Evolutionary conservation across 2,329 filamentous ascomycete genomes (phyloP).

Genomic region (Zelopaecilomyces penicillatus): DNA sequence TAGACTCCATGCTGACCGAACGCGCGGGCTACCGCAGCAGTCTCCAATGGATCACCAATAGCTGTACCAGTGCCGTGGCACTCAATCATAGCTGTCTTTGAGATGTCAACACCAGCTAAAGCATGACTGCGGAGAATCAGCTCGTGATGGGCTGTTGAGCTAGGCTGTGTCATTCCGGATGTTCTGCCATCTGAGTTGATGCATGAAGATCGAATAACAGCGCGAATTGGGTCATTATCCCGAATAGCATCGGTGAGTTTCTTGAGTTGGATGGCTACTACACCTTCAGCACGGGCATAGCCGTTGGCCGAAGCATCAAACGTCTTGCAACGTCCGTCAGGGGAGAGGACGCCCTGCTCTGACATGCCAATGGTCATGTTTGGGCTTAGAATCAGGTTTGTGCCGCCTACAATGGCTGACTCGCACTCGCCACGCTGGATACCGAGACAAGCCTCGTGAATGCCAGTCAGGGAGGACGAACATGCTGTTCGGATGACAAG

Average conservation of each 20-base stretch:
- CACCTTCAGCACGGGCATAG: conserved; percentile 39
- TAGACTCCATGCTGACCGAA: conserved; percentile 21
- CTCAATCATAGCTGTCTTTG: conserved; percentile 24
- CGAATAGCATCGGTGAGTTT: conserved; percentile 32
- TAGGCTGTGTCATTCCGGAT: conserved; percentile 33
- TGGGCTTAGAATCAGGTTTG: conserved; percentile 24
- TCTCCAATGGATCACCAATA: conserved; percentile 34
- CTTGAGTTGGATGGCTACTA: conserved; percentile 34
- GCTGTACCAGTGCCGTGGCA: conserved; percentile 38
- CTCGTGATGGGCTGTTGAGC: conserved; percentile 6
- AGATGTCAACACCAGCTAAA: conserved; percentile 8
- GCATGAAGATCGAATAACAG: conserved; percentile 24
- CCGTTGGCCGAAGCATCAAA: conserved; percentile 36
- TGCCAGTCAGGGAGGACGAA: conserved; percentile 21
- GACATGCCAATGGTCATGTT: conserved; percentile 14
- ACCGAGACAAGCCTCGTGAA: conserved; percentile 24
- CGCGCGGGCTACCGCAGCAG: conserved; percentile 22
- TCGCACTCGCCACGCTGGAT: conserved; percentile 19
- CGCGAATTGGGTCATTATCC: conserved; percentile 32
- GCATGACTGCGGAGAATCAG: background rate
- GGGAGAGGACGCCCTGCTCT: conserved; percentile 18
- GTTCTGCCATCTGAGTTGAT: conserved; percentile 31
- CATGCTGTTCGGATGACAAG: conserved; percentile 28
- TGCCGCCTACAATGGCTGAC: conserved; percentile 23
- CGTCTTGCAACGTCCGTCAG: conserved; percentile 17